phyloP scores from a whole-genome alignment of 2,329 filamentous ascomycete species.

The Chaetomium sp. region DNA sequence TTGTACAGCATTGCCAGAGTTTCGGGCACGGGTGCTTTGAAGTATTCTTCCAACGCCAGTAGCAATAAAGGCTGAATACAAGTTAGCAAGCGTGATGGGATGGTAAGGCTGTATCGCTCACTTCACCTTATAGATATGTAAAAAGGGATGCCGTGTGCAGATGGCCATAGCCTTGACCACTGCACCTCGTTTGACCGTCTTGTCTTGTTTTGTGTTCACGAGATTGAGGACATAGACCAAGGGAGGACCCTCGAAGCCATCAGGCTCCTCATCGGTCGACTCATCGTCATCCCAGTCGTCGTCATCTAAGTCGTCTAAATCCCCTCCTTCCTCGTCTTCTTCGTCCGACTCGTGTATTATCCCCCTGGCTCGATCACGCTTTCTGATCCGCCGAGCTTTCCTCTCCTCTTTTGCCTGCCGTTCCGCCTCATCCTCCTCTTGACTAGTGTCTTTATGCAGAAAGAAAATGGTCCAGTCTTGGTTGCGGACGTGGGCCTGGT shows the following conservation, averaged over 20 bases:
- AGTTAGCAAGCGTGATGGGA: constrained; percentile 26
- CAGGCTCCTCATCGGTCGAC: constrained; percentile 63
- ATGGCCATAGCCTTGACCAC: constrained; percentile 99
- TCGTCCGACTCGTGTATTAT: constrained; percentile 51
- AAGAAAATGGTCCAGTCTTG: constrained; percentile 99
- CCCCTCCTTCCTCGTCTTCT: constrained; percentile 50
- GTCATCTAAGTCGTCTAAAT: constrained; percentile 45
- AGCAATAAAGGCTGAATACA: constrained; percentile 75
- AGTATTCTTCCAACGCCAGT: constrained; percentile 93
- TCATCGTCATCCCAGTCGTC: constrained; percentile 56
- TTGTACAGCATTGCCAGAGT: constrained; percentile 88
- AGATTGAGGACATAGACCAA: constrained; percentile 96
- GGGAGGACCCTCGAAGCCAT: constrained; percentile 79
- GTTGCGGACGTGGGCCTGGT: constrained; percentile 90
- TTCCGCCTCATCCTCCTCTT: constrained; percentile 78
- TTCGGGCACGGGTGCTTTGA: constrained; percentile 84
- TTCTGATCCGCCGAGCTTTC: constrained; percentile 53
- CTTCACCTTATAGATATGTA: constrained; percentile 93
- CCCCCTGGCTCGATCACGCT: constrained; percentile 48
- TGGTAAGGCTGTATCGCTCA: neutral
- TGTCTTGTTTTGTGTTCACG: constrained; percentile 97
- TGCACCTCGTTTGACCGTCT: constrained; percentile 86
- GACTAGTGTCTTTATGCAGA: constrained; percentile 88
- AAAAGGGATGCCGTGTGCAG: constrained; percentile 93
- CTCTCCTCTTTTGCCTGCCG: constrained; percentile 58